Percentiles rank a stretch among this genome's conserved stretches.
Evolutionary conservation across 2,329 filamentous ascomycete genomes (phyloP).

Genomic region (Penicillium thymicola): DNA sequence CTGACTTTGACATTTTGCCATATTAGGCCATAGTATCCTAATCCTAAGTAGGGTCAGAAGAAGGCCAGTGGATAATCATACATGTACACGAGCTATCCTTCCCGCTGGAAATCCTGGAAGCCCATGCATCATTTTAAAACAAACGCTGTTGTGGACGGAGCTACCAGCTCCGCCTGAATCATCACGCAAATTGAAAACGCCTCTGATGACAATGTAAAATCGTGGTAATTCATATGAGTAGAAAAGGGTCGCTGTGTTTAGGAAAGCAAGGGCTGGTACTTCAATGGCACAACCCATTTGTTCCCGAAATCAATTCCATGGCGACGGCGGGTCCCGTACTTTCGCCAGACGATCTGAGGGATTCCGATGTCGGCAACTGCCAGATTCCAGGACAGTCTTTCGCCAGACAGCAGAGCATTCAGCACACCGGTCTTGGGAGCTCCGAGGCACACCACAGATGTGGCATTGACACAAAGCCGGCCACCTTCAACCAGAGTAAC

Average conservation of each 20-base stretch:
- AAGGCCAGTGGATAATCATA: slow-evolving; percentile 4
- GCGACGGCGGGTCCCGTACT: slow-evolving; percentile 74
- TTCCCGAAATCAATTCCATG: slow-evolving; percentile 85
- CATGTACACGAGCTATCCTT: slow-evolving; percentile 5
- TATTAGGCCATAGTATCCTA: neutral
- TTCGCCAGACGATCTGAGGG: slow-evolving; percentile 76
- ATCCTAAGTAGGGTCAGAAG: neutral
- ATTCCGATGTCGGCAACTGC: slow-evolving; percentile 86
- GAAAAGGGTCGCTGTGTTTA: slow-evolving; percentile 14
- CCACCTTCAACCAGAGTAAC: slow-evolving; percentile 65
- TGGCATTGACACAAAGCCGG: slow-evolving; percentile 74
- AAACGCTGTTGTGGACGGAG: slow-evolving; percentile 11
- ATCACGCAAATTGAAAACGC: slow-evolving; percentile 10
- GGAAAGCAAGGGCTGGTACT: slow-evolving; percentile 36
- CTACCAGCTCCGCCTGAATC: slow-evolving; percentile 2
- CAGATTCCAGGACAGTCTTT: slow-evolving; percentile 65
- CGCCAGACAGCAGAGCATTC: slow-evolving; percentile 66
- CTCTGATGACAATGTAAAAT: slow-evolving; percentile 11
- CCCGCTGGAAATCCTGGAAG: neutral
- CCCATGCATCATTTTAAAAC: slow-evolving; percentile 2
- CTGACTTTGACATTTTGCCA: neutral
- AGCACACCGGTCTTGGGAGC: slow-evolving; percentile 82
- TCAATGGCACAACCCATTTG: slow-evolving; percentile 76
- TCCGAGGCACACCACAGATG: slow-evolving; percentile 79
- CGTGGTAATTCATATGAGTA: slow-evolving; percentile 7